phyloP scores from a whole-genome alignment of 2,329 filamentous ascomycete species.

The Amesomyces nigricolor region DNA sequence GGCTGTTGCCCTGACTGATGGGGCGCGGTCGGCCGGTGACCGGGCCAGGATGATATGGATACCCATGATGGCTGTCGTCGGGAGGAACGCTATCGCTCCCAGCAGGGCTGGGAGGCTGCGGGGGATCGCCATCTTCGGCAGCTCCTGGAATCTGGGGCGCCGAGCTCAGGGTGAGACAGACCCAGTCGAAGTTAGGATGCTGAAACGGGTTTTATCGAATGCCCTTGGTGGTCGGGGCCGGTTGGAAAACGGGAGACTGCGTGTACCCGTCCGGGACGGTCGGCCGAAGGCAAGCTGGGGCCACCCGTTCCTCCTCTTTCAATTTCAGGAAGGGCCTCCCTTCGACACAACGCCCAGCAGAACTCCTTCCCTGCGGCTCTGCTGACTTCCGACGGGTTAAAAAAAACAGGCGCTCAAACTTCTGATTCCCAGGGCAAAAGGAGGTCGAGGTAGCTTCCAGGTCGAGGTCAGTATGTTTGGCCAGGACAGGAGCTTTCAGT shows the following conservation, averaged over 20 bases:
- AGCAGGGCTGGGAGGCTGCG: conserved; percentile 33
- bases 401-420: background rate
- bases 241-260: background rate
- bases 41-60: conserved; percentile 38
- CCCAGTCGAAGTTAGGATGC: background rate
- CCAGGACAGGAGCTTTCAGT: background rate
- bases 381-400: background rate
- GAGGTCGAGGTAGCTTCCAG: background rate
- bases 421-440: background rate
- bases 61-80: conserved; percentile 36
- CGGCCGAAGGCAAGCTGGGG: background rate
- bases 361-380: background rate
- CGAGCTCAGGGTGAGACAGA: conserved; percentile 7
- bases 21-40: conserved; percentile 29
- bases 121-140: conserved; percentile 32
- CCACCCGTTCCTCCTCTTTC: background rate
- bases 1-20: conserved; percentile 33
- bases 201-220: background rate
- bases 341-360: too few relatives aligned
- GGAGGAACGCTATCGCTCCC: conserved; percentile 34
- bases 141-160: conserved; percentile 2
- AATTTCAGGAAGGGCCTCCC: background rate
- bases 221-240: background rate
- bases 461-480: background rate
- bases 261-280: background rate